Evolutionary conservation across 768 basidiomycete species (phyloP).

Genomic region (Infundibulicybe gibba): DNA sequence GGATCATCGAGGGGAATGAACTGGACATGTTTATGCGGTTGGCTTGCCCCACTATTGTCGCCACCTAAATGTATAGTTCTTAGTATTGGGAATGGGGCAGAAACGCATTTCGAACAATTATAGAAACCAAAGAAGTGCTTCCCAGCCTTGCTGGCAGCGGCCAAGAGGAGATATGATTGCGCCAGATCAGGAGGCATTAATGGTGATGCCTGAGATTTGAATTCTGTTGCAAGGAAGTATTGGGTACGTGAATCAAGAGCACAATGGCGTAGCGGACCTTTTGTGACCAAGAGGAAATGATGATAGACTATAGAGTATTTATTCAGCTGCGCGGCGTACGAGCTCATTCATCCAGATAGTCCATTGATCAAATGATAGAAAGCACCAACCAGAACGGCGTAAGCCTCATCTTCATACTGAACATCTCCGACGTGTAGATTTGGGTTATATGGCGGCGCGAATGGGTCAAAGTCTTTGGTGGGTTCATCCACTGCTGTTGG

Average conservation of each 20-base stretch:
- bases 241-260: not conserved
- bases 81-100: not conserved
- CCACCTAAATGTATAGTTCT: slow-evolving; percentile 47
- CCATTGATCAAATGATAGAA: not conserved
- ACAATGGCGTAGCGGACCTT: slow-evolving; percentile 46
- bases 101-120: slow-evolving; percentile 58
- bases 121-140: slow-evolving; percentile 79
- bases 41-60: slow-evolving; percentile 79
- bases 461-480: slow-evolving; percentile 57
- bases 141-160: slow-evolving; percentile 60
- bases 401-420: slow-evolving; percentile 58
- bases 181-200: slow-evolving; percentile 77
- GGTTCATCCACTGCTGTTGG: slow-evolving; percentile 18
- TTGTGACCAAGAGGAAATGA: slow-evolving; percentile 87
- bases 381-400: slow-evolving; percentile 65
- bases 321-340: slow-evolving; percentile 59
- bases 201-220: slow-evolving; percentile 74
- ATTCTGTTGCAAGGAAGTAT: slow-evolving; percentile 42
- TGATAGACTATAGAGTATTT: slow-evolving; percentile 81
- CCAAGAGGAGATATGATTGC: slow-evolving; percentile 69
- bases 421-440: slow-evolving; percentile 77
- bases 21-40: slow-evolving; percentile 90
- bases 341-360: not conserved
- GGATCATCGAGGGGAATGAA: slow-evolving; percentile 59
- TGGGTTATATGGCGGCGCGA: slow-evolving; percentile 81